Evolutionary conservation across 179 eudicot genomes (phyloP), one percentile per base, ranked within the genome.

Genomic region (Spergularia azorica): DNA sequence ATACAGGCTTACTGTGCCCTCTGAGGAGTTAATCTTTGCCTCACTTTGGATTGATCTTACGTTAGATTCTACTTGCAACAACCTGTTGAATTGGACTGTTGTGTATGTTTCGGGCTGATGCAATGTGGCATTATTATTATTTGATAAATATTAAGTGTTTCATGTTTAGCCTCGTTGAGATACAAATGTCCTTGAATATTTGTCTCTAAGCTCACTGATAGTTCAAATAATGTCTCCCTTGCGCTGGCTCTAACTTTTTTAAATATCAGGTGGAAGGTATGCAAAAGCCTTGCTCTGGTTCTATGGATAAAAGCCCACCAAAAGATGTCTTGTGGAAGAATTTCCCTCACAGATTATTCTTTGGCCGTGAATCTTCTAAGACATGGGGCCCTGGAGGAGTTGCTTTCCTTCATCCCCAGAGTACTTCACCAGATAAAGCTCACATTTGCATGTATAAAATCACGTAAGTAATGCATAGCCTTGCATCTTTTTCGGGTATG

Each of bases 301-400:
- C 98, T 70, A 71, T 85, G 87, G 99, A 94, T 79, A 94, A 82
- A 88, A 90, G 77, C 79, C 86, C 75, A 62, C 98, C 99, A 70
- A 93, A 90, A 81, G 97, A 83, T 76, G 83, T 79, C 75, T 5
- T 83, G 77, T 90, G 98, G 97, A 94, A 83, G 82, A 77, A 68
- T 61, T 70, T 90, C 55, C 90, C 92, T 76, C 97, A 93, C 80
- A 94, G 97, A 72, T 78, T 94, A 75, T 90, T 95, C 83, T 95
- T 94, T 80, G 99, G 89, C 70, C 93, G 79, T 78, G 98, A 89
- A 39, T 54, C 67, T 64, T 80, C 88, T 3, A 74, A 8, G 54
- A 87, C 94, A 32, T 95, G 99, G 99, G 99, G 99, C 70, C 88
- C 88, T 73, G 99, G 98, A 55, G 99, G 99, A 65, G 97, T 86